Percentiles rank a stretch among this genome's conserved stretches.
These are phyloP conservation scores for Echium plantagineum DNA, from an alignment of 257 asterid genomes.

Conservation along the genomic window DNA sequence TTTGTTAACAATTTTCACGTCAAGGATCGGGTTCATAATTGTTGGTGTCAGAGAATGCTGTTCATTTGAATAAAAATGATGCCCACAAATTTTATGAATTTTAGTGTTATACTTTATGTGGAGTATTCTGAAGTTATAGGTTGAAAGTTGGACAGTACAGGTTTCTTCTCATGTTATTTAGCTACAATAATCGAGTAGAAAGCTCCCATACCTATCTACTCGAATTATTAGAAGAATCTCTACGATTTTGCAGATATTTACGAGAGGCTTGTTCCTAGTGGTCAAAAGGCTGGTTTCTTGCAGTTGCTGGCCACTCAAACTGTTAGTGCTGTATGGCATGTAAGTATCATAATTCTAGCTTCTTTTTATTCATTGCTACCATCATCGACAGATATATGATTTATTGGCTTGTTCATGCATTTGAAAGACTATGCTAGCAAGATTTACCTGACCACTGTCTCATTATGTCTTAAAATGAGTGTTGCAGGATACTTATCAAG, in stretches of 20 bases:
- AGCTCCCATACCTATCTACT: too few species aligned
- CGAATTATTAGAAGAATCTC: not conserved
- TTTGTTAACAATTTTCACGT: conserved; percentile 9
- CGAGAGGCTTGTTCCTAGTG: conserved; percentile 73
- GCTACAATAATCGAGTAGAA: too few species aligned
- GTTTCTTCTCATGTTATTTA: too few species aligned
- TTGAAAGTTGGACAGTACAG: too few species aligned
- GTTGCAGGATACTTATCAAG: too few species aligned
- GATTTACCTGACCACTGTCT: not conserved
- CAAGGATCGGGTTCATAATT: not conserved
- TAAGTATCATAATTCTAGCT: conserved; percentile 35
- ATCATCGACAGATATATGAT: not conserved
- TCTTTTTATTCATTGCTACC: not conserved
- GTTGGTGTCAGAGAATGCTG: too few species aligned
- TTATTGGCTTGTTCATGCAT: not conserved
- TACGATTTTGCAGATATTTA: conserved; percentile 49
- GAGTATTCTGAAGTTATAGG: too few species aligned
- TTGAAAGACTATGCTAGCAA: not conserved
- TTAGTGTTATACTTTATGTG: too few species aligned
- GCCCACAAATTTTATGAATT: too few species aligned
- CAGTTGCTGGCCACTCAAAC: conserved; percentile 93
- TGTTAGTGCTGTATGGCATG: conserved; percentile 98
- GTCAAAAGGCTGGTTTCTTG: conserved; percentile 82
- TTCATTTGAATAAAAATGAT: too few species aligned
- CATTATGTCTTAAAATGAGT: too few species aligned